Evolutionary conservation across 192 early-diverging fungal genomes (phyloP).

Genomic region (Chytriomyces confervae): DNA sequence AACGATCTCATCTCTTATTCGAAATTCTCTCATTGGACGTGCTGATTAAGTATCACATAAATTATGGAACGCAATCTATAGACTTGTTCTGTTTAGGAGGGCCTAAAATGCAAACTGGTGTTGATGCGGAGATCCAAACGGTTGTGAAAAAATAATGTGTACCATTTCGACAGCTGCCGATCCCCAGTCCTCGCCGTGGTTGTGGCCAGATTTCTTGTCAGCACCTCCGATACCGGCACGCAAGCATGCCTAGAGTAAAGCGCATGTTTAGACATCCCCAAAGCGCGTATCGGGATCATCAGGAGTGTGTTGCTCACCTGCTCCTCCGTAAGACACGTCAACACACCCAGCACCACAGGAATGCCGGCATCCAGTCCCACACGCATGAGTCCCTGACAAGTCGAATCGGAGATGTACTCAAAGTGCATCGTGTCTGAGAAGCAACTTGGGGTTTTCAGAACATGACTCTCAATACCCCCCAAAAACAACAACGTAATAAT

Average conservation of each 20-base stretch:
- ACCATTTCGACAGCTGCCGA: slow-evolving; percentile 95
- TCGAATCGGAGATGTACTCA: slow-evolving; percentile 98
- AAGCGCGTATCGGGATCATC: no score
- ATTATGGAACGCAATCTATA: no score
- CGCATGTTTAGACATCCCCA: neutral
- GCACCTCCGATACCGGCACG: slow-evolving; percentile 72
- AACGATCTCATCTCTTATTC: no score
- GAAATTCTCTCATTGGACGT: no score
- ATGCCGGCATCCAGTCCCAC: slow-evolving; percentile 87
- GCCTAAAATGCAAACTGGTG: no score
- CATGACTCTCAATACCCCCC: neutral
- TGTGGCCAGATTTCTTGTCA: slow-evolving; percentile 75
- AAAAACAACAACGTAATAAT: neutral
- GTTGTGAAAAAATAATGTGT: no score
- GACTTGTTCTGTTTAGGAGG: no score
- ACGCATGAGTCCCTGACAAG: slow-evolving; percentile 92
- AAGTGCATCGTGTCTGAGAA: slow-evolving; percentile 89
- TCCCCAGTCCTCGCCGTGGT: slow-evolving; percentile 97
- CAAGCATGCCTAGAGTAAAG: slow-evolving; percentile 62
- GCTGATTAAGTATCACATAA: no score
- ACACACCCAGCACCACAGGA: slow-evolving; percentile 94
- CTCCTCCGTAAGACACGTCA: slow-evolving; percentile 93
- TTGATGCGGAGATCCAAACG: no score
- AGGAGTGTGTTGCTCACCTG: no score
- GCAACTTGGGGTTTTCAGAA: no score